Percentiles rank a stretch among this genome's conserved stretches.
Conservation (phyloP, 257 asterid genomes). For the Solanum paucissectum region DNA sequence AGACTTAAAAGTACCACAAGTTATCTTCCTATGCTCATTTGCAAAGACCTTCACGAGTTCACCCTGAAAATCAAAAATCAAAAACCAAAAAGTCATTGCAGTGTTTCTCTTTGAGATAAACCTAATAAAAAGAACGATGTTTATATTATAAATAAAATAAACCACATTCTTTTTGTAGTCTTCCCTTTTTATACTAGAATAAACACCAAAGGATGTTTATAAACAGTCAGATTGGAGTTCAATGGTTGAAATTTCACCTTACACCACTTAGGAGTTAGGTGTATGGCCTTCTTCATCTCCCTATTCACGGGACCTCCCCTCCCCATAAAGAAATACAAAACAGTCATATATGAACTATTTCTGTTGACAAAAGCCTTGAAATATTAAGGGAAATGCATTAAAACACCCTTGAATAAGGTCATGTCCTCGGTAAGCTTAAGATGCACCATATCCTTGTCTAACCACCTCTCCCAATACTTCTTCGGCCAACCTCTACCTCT, state of each 20-base stretch:
- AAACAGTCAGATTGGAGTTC: background rate
- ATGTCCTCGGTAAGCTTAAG: background rate
- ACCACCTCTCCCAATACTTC: background rate
- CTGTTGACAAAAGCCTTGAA: background rate
- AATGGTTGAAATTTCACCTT: background rate
- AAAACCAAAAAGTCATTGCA: conserved; percentile 19
- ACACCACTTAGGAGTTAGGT: background rate
- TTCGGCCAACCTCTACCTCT: background rate
- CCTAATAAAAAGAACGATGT: no score
- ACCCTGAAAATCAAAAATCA: conserved; percentile 60
- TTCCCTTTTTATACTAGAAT: background rate
- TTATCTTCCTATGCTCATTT: conserved; percentile 78
- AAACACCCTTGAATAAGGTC: background rate
- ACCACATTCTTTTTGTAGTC: background rate
- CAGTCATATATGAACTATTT: background rate
- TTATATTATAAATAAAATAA: background rate
- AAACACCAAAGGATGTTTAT: background rate
- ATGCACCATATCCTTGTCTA: background rate
- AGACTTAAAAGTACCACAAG: conserved; percentile 50
- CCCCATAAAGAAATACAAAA: background rate
- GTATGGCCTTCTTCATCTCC: background rate
- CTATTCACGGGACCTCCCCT: background rate
- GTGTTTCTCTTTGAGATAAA: conserved; percentile 7
- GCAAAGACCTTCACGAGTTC: conserved; percentile 89
- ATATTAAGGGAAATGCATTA: background rate